Evolutionary conservation across 495 filamentous ascomycete species (phyloP).

Genomic region (Aspergillus biplanus): DNA sequence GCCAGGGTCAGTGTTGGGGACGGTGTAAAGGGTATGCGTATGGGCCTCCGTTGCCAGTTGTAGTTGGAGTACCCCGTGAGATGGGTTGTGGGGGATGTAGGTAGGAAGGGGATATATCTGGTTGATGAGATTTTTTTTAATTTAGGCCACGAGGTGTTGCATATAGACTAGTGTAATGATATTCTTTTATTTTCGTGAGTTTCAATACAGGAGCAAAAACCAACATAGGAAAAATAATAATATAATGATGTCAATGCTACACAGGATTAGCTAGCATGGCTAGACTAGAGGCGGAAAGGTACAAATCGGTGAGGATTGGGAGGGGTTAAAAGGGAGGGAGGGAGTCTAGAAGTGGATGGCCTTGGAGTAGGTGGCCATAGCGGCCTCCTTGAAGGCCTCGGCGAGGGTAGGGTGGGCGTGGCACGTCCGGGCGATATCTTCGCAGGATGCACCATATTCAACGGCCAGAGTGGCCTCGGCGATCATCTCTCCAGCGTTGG

Average conservation of each 20-base stretch:
- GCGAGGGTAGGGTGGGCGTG: slow-evolving; percentile 96
- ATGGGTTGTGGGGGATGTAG: slow-evolving; percentile 4
- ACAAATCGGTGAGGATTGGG: slow-evolving; percentile 34
- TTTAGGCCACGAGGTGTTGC: too few species aligned
- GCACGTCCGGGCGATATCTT: slow-evolving; percentile 94
- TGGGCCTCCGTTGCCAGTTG: slow-evolving; percentile 22
- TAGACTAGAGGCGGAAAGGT: slow-evolving; percentile 45
- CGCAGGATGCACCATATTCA: slow-evolving; percentile 93
- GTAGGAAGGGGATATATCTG: not conserved
- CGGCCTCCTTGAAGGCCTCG: slow-evolving; percentile 99
- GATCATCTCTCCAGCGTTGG: slow-evolving; percentile 99
- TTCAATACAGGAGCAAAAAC: slow-evolving; percentile 22
- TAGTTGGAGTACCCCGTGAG: slow-evolving; percentile 13
- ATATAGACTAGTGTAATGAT: not conserved
- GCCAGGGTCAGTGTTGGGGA: not conserved
- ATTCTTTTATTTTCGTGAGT: slow-evolving; percentile 31
- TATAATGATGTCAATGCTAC: slow-evolving; percentile 52
- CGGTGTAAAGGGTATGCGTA: slow-evolving; percentile 13
- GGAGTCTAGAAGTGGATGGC: slow-evolving; percentile 86
- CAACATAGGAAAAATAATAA: slow-evolving; percentile 31
- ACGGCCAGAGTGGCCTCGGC: slow-evolving; percentile 93
- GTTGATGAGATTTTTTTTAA: not conserved
- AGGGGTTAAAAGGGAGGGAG: slow-evolving; percentile 30
- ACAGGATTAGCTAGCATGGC: slow-evolving; percentile 47
- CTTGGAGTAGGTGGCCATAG: slow-evolving; percentile 96